phyloP scores from a whole-genome alignment of 1,284 basidiomycete genomes.

The Cystobasidiaceae sp. region DNA sequence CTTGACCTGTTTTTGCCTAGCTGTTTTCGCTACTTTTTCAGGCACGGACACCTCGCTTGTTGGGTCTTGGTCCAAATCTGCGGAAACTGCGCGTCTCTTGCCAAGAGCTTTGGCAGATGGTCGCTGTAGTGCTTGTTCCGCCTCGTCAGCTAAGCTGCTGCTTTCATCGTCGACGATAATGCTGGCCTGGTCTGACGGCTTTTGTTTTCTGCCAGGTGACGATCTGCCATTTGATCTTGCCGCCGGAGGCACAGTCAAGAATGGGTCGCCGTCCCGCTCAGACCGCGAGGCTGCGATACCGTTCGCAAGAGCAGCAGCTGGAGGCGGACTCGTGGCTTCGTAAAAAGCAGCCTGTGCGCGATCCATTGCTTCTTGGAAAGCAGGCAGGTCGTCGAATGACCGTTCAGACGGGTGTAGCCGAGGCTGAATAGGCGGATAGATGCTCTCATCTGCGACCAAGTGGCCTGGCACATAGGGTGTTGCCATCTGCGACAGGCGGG shows the following conservation, averaged over 20 bases:
- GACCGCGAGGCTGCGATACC: background rate
- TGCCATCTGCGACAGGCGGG: slow-evolving; percentile 4
- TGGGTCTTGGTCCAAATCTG: background rate
- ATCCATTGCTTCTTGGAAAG: slow-evolving; percentile 26
- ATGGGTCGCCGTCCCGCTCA: background rate
- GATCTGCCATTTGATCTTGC: background rate
- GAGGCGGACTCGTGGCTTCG: slow-evolving; percentile 4
- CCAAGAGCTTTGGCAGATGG: slow-evolving; percentile 10
- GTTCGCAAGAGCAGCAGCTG: background rate
- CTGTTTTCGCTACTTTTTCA: slow-evolving; percentile 2
- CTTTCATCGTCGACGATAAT: background rate
- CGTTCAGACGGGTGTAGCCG: slow-evolving; percentile 18
- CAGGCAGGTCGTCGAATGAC: slow-evolving; percentile 19
- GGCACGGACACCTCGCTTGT: background rate
- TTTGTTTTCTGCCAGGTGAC: background rate
- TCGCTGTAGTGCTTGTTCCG: background rate
- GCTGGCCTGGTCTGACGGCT: background rate
- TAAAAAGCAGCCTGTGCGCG: slow-evolving; percentile 27
- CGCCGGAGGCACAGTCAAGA: background rate
- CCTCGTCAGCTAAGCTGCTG: too few species aligned
- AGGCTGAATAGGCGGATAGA: slow-evolving; percentile 13
- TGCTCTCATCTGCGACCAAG: slow-evolving; percentile 5
- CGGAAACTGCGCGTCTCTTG: slow-evolving; percentile 3
- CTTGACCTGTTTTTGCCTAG: too few species aligned
- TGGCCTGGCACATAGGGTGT: slow-evolving; percentile 27